Base-by-base conservation (phyloP, 805 yeast species). In the Pichia scutulata region DNA sequence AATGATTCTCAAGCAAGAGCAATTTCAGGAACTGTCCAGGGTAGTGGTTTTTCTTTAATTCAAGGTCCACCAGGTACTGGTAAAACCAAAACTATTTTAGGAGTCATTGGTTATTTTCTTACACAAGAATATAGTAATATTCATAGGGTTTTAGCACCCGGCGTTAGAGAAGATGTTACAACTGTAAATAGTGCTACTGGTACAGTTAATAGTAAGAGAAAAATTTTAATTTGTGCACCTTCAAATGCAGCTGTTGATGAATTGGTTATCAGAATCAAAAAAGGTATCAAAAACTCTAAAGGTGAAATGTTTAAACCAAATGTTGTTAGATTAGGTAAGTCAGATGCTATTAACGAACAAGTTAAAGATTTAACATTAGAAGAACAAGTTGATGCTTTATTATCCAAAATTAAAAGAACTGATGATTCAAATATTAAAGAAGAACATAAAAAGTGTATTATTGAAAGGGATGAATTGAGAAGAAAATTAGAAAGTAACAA, bases 51-150 rank as follows among this genome's bases (percentile, higher is more conserved):
- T 62, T 83, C 95, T 0, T 72, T 93, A 48, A 90, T 93, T 65
- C 99, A 93, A 69, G 99, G 97, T 51, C 99, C 99, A 0, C 99
- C 99, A 0, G 99, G 99, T 67, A 92, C 98, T 0, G 99, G 99
- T 72, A 93, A 93, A 65, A 95, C 99, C 1, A 95, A 92, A 64
- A 93, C 99, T 0, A 93, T 95, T 68, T 65, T 93, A 43, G 97
- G 97, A 23, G 83, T 92, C 46, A 78, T 92, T 30, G 97, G 97
- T 0, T 80, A 89, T 49, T 80, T 82, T 52, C 65, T 86, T 41
- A 76, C 87, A 0, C 55, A 64, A 24, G 41, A 41, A 10, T 36
- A 48, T 13, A 43, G 47, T 10, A 42, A 36, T 8, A 44, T 44
- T 12, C 49, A 55, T 43, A 49, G 49, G 22, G 54, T 55, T 18